phyloP scores from a whole-genome alignment of 179 eudicot genomes.

The Camellia oleifera region DNA sequence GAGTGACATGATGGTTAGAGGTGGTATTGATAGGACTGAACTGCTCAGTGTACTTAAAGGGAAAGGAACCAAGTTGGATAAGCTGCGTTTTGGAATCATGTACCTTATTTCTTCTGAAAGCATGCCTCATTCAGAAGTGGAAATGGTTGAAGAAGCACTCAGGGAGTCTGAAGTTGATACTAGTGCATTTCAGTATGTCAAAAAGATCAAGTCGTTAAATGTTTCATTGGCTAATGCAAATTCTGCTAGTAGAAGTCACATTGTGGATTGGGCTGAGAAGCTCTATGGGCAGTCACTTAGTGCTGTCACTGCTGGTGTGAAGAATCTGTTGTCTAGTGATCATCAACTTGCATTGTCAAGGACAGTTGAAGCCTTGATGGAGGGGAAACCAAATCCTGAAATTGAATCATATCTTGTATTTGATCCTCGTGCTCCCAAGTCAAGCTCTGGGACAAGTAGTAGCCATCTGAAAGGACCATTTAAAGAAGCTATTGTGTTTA shows the following conservation, averaged over 20 bases:
- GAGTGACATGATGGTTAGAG: constrained; percentile 89
- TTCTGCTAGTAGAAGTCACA: constrained; percentile 77
- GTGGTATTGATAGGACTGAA: constrained; percentile 78
- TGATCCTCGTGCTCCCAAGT: constrained; percentile 96
- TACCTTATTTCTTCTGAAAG: constrained; percentile 79
- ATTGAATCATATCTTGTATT: constrained; percentile 69
- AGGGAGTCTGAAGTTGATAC: constrained; percentile 84
- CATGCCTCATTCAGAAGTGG: constrained; percentile 71
- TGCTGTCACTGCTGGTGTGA: constrained; percentile 95
- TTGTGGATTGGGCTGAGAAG: constrained; percentile 95
- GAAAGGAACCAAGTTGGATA: constrained; percentile 78
- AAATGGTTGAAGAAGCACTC: constrained; percentile 73
- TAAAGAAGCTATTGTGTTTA: constrained; percentile 93
- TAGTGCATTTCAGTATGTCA: constrained; percentile 90
- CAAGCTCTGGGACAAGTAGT: constrained; percentile 52
- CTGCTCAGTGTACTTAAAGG: constrained; percentile 77
- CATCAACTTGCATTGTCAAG: constrained; percentile 84
- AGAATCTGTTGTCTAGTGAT: constrained; percentile 79
- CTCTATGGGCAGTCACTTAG: constrained; percentile 84
- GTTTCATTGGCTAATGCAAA: constrained; percentile 75
- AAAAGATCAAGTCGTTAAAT: constrained; percentile 85
- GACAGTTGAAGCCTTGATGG: constrained; percentile 91
- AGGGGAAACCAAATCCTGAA: constrained; percentile 89
- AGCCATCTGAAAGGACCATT: constrained; percentile 85
- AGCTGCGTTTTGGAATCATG: constrained; percentile 88